These are phyloP conservation scores for Camellia japonica DNA, from an alignment of 148 eudicot genomes.

Conservation along the genomic window DNA sequence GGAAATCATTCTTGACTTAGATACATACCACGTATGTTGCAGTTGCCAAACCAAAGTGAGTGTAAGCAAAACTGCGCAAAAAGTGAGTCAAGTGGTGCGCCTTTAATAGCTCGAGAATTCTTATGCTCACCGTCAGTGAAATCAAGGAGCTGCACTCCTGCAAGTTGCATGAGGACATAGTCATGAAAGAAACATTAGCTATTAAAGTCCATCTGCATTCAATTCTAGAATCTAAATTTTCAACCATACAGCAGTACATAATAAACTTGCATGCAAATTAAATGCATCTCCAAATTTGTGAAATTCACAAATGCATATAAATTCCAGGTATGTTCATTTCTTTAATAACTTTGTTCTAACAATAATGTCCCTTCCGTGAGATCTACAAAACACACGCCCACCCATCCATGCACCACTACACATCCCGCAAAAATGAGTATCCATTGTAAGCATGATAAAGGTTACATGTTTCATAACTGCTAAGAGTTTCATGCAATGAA, in stretches of 20 bases:
- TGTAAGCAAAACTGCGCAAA: conserved; percentile 91
- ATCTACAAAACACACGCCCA: not conserved
- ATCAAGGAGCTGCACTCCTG: conserved; percentile 41
- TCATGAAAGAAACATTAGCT: not conserved
- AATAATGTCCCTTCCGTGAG: not conserved
- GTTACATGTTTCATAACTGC: not conserved
- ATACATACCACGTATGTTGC: conserved; percentile 87
- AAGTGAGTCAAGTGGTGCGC: conserved; percentile 76
- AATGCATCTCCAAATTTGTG: not conserved
- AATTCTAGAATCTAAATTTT: not conserved
- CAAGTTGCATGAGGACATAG: conserved; percentile 15
- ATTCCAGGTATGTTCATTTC: not conserved
- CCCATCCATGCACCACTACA: not conserved
- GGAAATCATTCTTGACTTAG: not conserved
- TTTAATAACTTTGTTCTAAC: not conserved
- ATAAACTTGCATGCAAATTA: not conserved
- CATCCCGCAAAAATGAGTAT: not conserved
- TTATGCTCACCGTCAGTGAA: conserved; percentile 51
- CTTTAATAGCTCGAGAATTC: conserved; percentile 77
- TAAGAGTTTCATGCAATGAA: not conserved
- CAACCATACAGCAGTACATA: not conserved
- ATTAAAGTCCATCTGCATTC: not conserved
- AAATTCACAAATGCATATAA: not conserved
- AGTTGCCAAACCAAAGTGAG: conserved; percentile 90
- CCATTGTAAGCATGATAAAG: not conserved